Base-by-base conservation (phyloP, 179 eudicot genomes). In the Amaranthus tricolor region DNA sequence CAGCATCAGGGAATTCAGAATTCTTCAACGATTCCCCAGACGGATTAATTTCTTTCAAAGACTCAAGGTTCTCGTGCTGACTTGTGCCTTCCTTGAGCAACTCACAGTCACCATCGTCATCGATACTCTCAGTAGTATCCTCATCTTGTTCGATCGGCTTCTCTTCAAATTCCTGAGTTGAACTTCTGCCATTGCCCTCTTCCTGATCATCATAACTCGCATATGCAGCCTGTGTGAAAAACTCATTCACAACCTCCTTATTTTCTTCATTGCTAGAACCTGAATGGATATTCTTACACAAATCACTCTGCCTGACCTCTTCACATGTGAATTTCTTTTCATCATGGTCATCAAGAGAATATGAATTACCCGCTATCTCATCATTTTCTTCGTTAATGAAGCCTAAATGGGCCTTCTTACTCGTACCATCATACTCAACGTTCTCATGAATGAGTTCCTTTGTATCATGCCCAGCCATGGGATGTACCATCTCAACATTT, bases 321-420 rank as follows among this genome's bases (percentile, higher is more conserved):
- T 45, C 73, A 63, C 68, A 63, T 17, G 50, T 75, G 40, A 44
- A 61, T 70, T 58, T 76, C 43, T 77, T 57, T 19, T 40, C 70
- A 16, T 83, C 85, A 77, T 57, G 65, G 45, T 52, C 87, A 24
- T 72, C 72, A 72, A 78, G 62, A 24, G 64, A 58, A 64, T 15
- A 58, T 73, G 75, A 80, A 69, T 84, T 86, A 70, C 83, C 76
- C 71, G 67, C 72, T 74, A 65, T 78, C 73, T 79, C 68, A 61
- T 78, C 80, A 75, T 57, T 45, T 78, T 83, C 82, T 70, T 80
- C 82, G 62, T 72, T 71, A n/a, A 9, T 53, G 60, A 47, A 70
- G 54, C 76, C 77, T 49, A 58, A 7, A 40, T 44, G 60, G 64
- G 44, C 21, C 71, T 68, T 49, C 13, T 45, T 68, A 51, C 45